Percentiles rank a stretch among this genome's conserved stretches.
Evolutionary conservation across 495 filamentous ascomycete species (phyloP).

Genomic region (Darksidea phi): DNA sequence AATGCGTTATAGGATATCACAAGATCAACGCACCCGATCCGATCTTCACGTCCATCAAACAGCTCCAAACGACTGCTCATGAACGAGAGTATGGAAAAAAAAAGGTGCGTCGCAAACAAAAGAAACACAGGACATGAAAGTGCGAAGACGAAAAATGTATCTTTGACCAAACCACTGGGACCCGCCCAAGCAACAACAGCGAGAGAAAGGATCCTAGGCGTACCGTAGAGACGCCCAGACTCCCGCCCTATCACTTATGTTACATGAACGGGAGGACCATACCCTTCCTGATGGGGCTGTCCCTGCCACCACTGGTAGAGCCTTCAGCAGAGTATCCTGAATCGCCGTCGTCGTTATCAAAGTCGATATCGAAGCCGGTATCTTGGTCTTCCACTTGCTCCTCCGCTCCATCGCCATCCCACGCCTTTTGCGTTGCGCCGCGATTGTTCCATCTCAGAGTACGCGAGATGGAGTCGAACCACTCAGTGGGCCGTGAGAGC

Average conservation of each 20-base stretch:
- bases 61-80: background rate
- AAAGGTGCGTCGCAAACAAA: slow-evolving; percentile 2
- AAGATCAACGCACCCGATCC: background rate
- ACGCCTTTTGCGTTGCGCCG: slow-evolving; percentile 80
- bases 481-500: slow-evolving; percentile 70
- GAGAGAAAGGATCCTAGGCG: slow-evolving; percentile 10
- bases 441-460: slow-evolving; percentile 92
- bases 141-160: background rate
- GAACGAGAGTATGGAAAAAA: background rate
- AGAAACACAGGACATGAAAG: background rate
- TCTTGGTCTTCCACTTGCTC: slow-evolving; percentile 52
- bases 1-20: slow-evolving; percentile 9
- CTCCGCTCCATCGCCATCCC: slow-evolving; percentile 51
- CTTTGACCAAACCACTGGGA: slow-evolving; percentile 10
- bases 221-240: background rate
- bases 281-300: slow-evolving; percentile 34
- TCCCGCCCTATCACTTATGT: background rate
- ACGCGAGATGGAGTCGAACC: slow-evolving; percentile 90
- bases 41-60: background rate
- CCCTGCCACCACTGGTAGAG: slow-evolving; percentile 31
- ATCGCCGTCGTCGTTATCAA: slow-evolving; percentile 53
- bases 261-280: slow-evolving; percentile 27
- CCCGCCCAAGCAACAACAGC: slow-evolving; percentile 27
- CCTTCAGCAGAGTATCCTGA: slow-evolving; percentile 35
- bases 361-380: slow-evolving; percentile 78